Evolutionary conservation across 305 asterid species (phyloP).

Genomic region (Solanum chacoense): DNA sequence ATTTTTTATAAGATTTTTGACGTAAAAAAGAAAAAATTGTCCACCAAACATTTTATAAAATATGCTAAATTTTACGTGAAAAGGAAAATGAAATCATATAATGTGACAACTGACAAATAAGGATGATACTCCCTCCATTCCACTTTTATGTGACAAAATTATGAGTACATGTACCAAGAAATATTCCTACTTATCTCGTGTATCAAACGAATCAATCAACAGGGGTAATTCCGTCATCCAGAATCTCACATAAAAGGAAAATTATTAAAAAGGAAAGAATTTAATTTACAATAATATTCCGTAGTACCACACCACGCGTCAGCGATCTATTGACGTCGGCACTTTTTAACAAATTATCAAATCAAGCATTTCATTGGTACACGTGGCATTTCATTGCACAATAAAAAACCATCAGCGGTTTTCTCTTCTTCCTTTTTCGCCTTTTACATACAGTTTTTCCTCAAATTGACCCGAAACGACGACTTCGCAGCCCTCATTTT

Average conservation of each 20-base stretch:
- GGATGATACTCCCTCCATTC: background rate
- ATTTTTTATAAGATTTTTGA: too few species aligned
- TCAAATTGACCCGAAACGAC: conserved; percentile 3
- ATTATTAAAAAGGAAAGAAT: conserved; percentile 1
- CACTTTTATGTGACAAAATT: background rate
- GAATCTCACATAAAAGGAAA: conserved; percentile 1
- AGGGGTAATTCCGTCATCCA: conserved; percentile 3
- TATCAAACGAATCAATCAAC: background rate
- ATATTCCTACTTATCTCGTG: background rate
- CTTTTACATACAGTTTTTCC: background rate
- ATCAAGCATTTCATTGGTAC: background rate
- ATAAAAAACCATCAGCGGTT: background rate
- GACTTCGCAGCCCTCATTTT: background rate
- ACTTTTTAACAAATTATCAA: background rate
- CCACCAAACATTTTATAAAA: background rate
- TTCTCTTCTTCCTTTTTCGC: background rate
- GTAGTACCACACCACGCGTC: conserved; percentile 12
- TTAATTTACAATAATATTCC: background rate
- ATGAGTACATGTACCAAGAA: background rate
- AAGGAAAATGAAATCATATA: background rate
- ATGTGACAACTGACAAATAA: background rate
- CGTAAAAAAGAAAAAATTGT: background rate
- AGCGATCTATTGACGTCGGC: conserved; percentile 11
- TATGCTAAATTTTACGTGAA: background rate
- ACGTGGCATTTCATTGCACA: background rate